Conservation (phyloP, 2,329 filamentous ascomycete genomes). For the Phialophora tarda region DNA sequence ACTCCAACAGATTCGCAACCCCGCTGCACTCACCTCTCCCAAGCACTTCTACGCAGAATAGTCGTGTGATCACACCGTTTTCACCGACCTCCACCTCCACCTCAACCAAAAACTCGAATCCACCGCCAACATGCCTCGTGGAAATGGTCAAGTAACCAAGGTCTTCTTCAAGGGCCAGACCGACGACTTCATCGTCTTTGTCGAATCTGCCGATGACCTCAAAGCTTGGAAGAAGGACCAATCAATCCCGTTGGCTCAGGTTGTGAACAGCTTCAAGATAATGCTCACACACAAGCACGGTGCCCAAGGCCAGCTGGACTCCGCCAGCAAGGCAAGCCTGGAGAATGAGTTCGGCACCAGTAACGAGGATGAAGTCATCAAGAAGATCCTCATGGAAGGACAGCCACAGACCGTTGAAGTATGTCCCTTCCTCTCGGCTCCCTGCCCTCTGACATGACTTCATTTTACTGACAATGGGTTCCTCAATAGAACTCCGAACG, state of each 20-base stretch:
- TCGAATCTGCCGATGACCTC: slow-evolving; percentile 66
- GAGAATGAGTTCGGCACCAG: slow-evolving; percentile 86
- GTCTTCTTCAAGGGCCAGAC: slow-evolving; percentile 81
- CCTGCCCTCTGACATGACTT: not conserved
- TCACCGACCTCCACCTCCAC: not conserved
- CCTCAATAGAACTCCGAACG: slow-evolving; percentile 30
- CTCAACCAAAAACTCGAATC: not conserved
- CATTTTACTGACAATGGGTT: slow-evolving; percentile 1
- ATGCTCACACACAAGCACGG: slow-evolving; percentile 90
- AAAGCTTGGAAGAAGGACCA: slow-evolving; percentile 80
- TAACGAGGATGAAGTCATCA: slow-evolving; percentile 79
- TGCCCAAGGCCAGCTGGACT: slow-evolving; percentile 77
- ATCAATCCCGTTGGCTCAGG: slow-evolving; percentile 77
- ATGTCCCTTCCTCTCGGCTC: slow-evolving; percentile 40
- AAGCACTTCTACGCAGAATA: not conserved
- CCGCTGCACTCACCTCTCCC: not conserved
- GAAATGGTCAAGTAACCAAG: slow-evolving; percentile 73
- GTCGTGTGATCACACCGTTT: slow-evolving; percentile 17
- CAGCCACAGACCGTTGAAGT: slow-evolving; percentile 67
- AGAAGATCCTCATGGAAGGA: slow-evolving; percentile 79
- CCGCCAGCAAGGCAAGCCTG: slow-evolving; percentile 74
- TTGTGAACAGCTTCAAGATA: slow-evolving; percentile 86
- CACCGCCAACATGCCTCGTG: slow-evolving; percentile 66
- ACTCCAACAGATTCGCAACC: not conserved
- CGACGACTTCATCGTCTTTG: slow-evolving; percentile 72